Evolutionary conservation across 345 rosid genomes (phyloP), one percentile per base, ranked within the genome.

Genomic region (Sapria himalayana): DNA sequence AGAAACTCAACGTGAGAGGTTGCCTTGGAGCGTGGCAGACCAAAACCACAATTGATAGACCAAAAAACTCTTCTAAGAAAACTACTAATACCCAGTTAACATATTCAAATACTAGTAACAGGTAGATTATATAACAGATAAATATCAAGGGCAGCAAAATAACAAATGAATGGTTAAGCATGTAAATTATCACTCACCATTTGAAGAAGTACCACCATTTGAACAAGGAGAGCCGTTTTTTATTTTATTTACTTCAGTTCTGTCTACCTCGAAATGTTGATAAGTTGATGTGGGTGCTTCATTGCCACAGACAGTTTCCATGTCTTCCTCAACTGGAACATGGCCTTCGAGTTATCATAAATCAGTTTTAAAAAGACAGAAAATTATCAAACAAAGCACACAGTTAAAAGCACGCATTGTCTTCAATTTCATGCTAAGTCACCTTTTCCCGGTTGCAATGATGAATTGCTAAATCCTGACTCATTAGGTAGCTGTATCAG

Each of bases 221-320:
- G n/a, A n/a, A n/a, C n/a, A n/a, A n/a, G n/a, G n/a, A n/a, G n/a
- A n/a, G n/a, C n/a, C n/a, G n/a, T n/a, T n/a, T n/a, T n/a, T n/a
- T n/a, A 54, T 67, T 56, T 66, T 72, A 50, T 57, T 54, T 13
- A 51, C 63, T 38, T 49, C 68, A 50, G 70, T 85, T 63, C 61
- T 69, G 60, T 71, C 86, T 53, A 71, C 64, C 56, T 66, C 72
- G 22, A 62, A 67, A 19, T 71, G 55, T 49, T 72, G 74, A 35
- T 57, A 59, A 57, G 67, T 51, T 33, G 72, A 64, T 46, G 60
- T 50, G 25, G 75, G 69, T 35, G 64, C 65, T 40, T 76, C 81
- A 51, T 72, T 71, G 33, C 85, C 86, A 25, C 94, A 89, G 49
- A 78, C 72, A 55, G 81, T 62, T 61, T 81, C 94, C 43, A 78